Evolutionary conservation across 805 yeast genomes (phyloP), one percentile per base, ranked within the genome.

Genomic region (Komagataella ulmi): DNA sequence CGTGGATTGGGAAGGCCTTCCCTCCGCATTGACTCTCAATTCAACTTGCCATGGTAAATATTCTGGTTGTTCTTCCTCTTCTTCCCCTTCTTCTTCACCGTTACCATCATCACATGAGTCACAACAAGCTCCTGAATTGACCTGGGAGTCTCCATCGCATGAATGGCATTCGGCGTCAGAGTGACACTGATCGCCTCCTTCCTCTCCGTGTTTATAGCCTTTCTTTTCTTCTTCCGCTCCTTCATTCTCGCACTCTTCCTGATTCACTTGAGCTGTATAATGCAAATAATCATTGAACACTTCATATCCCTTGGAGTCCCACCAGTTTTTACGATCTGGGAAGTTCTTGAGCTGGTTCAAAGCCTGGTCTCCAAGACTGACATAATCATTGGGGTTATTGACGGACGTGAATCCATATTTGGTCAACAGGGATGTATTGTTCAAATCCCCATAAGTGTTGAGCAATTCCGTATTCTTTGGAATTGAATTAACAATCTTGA

Each of bases 401-500:
- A 71, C 67, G 44, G 76, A 69, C 7, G 82, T 76, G 62, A 90
- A 89, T 1, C 97, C 97, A 62, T 89, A 90, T 52, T 86, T 74
- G 12, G 89, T 79, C 12, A 89, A 63, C 45, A 90, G 66, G 44
- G 77, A 74, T 0, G 85, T 71, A 57, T 86, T 88, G 14, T 82
- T 66, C 45, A 83, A 70, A 24, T 81, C 83, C 0, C 97, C 97
- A 59, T 89, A 90, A 0, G 93, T 81, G 65, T 88, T 89, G 70
- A 81, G 86, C 12, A 91, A 60, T 60, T 91, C 97, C 10, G 70
- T 63, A 6, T 79, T 78, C 40, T 66, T 61, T 1, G 58, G 50
- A 0, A 86, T 77, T 1, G 65, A 60, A 12, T 61, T 62, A 17
- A 71, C 68, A 2, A 83, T 59, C 0, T 77, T 71, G 12, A 89